Conservation (phyloP, 2,329 filamentous ascomycete genomes). For the Fusarium sublunatum region DNA sequence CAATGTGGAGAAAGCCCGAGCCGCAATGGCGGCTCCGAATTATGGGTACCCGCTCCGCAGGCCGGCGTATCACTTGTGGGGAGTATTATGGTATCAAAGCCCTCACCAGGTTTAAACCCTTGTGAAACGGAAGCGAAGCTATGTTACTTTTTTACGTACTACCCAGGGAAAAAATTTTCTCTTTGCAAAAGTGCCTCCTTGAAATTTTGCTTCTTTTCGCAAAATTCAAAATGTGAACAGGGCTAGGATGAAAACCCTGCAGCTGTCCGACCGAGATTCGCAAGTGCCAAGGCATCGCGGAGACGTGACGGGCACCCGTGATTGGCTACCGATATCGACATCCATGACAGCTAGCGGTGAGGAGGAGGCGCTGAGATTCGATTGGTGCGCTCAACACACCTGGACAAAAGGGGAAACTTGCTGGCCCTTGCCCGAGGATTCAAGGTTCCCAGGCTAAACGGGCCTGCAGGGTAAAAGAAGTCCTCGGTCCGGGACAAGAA, state of each 20-base stretch:
- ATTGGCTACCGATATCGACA: conserved; percentile 37
- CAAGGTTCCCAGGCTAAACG: conserved; percentile 31
- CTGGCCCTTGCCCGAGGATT: not conserved
- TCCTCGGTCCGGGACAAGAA: too few relatives aligned
- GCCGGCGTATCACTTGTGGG: conserved; percentile 17
- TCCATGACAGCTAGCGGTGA: conserved; percentile 38
- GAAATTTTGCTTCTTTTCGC: conserved; percentile 22
- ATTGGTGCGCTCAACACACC: conserved; percentile 30
- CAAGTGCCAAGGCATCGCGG: conserved; percentile 29
- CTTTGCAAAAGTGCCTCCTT: not conserved
- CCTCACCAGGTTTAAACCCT: conserved; percentile 7
- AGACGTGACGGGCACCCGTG: conserved; percentile 25
- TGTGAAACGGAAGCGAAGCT: conserved; percentile 14
- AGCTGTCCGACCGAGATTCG: conserved; percentile 27
- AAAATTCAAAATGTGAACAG: conserved; percentile 30
- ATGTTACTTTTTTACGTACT: conserved; percentile 6
- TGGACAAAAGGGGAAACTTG: conserved; percentile 33
- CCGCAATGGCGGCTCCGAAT: conserved; percentile 33
- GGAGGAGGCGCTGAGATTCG: conserved; percentile 17
- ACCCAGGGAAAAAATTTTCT: conserved; percentile 5
- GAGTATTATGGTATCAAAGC: conserved; percentile 4
- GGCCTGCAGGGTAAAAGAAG: conserved; percentile 30
- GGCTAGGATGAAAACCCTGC: conserved; percentile 28
- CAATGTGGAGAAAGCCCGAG: conserved; percentile 16
- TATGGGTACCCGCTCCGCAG: conserved; percentile 17